A percentile compares a stretch with the other conserved stretches of the same genome.
These are phyloP conservation scores for Chlorella variabilis DNA, from an alignment of 163 green algal species.

Conservation along the genomic window DNA sequence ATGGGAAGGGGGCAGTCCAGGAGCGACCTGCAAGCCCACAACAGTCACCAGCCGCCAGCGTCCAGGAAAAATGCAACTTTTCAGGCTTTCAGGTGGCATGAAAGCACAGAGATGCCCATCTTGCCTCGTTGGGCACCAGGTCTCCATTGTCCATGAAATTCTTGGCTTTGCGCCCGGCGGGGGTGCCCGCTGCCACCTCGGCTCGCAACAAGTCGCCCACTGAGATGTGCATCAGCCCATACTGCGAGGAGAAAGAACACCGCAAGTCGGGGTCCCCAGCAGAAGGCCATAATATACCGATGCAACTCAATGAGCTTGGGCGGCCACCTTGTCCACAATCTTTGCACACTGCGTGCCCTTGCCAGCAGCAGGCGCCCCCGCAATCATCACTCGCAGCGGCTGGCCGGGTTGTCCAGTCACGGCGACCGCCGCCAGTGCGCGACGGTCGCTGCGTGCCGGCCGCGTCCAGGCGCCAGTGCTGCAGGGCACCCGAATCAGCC, in stretches of 20 bases:
- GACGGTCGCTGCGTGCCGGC: no score
- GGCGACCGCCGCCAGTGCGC: no score
- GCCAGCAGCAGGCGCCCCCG: constrained; percentile 93
- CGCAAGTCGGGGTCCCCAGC: not conserved
- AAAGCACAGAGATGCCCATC: not conserved
- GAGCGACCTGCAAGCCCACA: no score
- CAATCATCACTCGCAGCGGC: constrained; percentile 91
- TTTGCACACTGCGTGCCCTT: constrained; percentile 98
- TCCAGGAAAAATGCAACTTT: no score
- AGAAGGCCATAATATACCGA: not conserved
- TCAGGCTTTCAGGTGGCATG: no score
- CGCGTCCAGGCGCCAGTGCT: no score
- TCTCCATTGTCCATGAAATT: constrained; percentile 94
- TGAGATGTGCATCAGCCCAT: constrained; percentile 95
- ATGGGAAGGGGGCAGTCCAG: not conserved
- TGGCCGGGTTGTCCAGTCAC: no score
- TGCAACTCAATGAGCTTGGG: not conserved
- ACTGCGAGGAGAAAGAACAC: constrained; percentile 67
- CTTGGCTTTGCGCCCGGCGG: constrained; percentile 86
- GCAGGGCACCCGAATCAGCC: no score
- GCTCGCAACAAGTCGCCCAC: constrained; percentile 96
- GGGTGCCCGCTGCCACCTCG: constrained; percentile 89
- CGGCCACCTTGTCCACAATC: constrained; percentile 93
- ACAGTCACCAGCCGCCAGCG: no score
- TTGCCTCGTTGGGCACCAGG: constrained; percentile 94